These are phyloP conservation scores for Skeletonema potamos DNA, from an alignment of 108 stramenopile species.

Conservation along the genomic window DNA sequence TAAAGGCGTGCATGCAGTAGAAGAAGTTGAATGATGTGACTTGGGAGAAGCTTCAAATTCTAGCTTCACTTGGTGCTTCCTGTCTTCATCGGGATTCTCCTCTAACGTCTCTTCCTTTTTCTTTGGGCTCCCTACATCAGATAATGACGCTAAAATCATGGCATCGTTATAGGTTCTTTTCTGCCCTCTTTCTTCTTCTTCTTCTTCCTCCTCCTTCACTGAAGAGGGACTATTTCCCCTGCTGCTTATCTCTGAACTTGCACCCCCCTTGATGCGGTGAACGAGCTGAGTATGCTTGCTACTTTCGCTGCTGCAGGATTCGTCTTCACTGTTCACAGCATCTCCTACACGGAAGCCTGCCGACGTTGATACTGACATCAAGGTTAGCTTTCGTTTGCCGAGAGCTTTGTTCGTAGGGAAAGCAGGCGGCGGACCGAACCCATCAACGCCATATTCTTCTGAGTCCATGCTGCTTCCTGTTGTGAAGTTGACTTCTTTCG, in stretches of 20 bases:
- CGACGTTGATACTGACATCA: slow-evolving; percentile 21
- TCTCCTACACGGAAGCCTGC: background rate
- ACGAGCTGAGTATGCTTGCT: slow-evolving; percentile 17
- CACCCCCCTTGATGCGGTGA: slow-evolving; percentile 21
- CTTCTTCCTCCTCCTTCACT: background rate
- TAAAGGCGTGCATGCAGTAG: slow-evolving; percentile 17
- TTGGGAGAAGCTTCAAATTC: background rate
- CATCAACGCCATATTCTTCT: slow-evolving; percentile 3
- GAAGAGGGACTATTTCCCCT: background rate
- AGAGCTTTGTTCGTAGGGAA: slow-evolving; percentile 16
- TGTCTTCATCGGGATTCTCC: background rate
- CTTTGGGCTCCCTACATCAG: slow-evolving; percentile 18
- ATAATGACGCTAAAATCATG: slow-evolving; percentile 30
- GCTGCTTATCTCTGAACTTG: background rate
- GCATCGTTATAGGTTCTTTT: slow-evolving; percentile 34
- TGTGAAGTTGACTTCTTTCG: background rate
- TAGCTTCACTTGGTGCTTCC: background rate
- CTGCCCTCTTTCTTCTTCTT: background rate
- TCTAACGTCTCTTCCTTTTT: background rate
- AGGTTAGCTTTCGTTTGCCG: slow-evolving; percentile 16
- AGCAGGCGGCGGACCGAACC: slow-evolving; percentile 35
- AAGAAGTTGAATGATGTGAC: background rate
- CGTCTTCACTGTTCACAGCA: slow-evolving; percentile 4
- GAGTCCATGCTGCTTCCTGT: background rate
- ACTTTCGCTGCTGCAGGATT: background rate